Conservation (phyloP, 495 filamentous ascomycete genomes). For the Glarea lozoyensis region DNA sequence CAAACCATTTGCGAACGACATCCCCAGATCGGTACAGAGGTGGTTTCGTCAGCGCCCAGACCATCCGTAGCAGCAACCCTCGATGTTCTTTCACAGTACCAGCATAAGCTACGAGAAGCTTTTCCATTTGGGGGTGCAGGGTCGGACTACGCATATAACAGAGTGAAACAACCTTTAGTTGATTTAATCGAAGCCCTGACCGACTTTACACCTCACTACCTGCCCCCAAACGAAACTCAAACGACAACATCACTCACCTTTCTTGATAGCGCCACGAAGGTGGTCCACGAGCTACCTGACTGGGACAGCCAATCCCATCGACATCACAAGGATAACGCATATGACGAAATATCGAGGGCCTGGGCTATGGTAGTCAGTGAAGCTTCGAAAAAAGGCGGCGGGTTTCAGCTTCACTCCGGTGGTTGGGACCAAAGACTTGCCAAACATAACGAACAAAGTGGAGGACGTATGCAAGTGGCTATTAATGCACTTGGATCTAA, state of each 20-base stretch:
- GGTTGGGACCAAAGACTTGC: constrained; percentile 86
- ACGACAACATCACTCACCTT: constrained; percentile 69
- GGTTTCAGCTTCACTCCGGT: constrained; percentile 82
- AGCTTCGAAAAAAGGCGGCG: constrained; percentile 82
- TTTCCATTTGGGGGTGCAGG: constrained; percentile 77
- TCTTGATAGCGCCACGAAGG: constrained; percentile 78
- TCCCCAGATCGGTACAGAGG: constrained; percentile 69
- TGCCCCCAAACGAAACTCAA: constrained; percentile 84
- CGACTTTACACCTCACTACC: constrained; percentile 91
- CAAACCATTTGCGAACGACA: constrained; percentile 84
- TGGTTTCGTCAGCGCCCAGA: constrained; percentile 75
- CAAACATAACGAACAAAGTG: constrained; percentile 82
- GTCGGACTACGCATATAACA: constrained; percentile 92
- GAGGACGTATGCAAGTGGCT: constrained; percentile 73
- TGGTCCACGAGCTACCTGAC: constrained; percentile 80
- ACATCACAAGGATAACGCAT: constrained; percentile 84
- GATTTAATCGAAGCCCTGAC: constrained; percentile 80
- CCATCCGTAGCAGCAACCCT: constrained; percentile 75
- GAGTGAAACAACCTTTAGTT: constrained; percentile 71
- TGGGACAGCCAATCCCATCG: constrained; percentile 83
- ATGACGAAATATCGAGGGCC: constrained; percentile 89
- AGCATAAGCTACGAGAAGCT: constrained; percentile 63
- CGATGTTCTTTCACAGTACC: constrained; percentile 72
- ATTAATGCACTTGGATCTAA: constrained; percentile 65
- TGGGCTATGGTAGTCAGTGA: constrained; percentile 91